Conservation (phyloP, 2,329 filamentous ascomycete genomes). For the Ophiocordyceps robertsii region DNA sequence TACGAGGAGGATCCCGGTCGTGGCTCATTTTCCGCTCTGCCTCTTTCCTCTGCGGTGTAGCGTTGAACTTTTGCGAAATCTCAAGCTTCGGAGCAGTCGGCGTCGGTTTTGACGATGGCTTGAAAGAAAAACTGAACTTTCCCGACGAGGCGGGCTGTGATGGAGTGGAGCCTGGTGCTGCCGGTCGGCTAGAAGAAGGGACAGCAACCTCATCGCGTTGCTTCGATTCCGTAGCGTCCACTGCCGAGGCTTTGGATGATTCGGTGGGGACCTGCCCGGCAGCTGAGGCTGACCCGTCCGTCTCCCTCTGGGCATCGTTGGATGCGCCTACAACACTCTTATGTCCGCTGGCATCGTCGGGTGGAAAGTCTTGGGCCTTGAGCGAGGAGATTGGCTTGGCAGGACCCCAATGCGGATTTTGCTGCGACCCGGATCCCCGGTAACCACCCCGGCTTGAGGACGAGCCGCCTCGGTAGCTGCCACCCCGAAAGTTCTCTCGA, state of each 20-base stretch:
- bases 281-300: constrained; percentile 6
- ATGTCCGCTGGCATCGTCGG: constrained; percentile 8
- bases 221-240: background rate
- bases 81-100: constrained; percentile 48
- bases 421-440: constrained; percentile 50
- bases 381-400: constrained; percentile 8
- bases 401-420: constrained; percentile 58
- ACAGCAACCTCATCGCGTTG: constrained; percentile 2
- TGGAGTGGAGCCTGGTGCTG: constrained; percentile 31
- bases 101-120: constrained; percentile 50
- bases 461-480: constrained; percentile 46
- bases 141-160: constrained; percentile 33
- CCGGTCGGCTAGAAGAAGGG: background rate
- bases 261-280: background rate
- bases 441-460: constrained; percentile 37
- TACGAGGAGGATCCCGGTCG: constrained; percentile 33
- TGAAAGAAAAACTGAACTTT: constrained; percentile 92
- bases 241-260: background rate
- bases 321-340: constrained; percentile 6
- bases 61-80: constrained; percentile 57
- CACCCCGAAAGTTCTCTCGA: constrained; percentile 35
- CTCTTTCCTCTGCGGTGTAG: constrained; percentile 36
- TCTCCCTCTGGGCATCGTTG: constrained; percentile 5
- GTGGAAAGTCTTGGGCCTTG: constrained; percentile 5
- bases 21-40: constrained; percentile 11